Evolutionary conservation across 345 rosid species (phyloP), one percentile per base, ranked within the genome.

Genomic region (Citrus unshiu): DNA sequence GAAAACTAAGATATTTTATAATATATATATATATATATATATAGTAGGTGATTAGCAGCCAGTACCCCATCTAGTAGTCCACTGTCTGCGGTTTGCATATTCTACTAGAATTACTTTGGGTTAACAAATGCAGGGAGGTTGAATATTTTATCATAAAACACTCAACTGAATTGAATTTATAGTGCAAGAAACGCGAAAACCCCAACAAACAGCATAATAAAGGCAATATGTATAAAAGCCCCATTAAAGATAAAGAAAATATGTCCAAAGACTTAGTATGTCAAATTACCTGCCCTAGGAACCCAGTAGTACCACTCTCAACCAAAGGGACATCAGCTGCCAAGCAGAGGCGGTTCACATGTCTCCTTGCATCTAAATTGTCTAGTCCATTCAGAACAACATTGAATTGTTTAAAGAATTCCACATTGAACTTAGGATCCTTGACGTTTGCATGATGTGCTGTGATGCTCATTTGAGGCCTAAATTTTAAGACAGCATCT

Each of bases 261-360:
- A 43, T 51, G 32, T 49, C 72, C 5, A 60, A 75, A 51, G 60
- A 70, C 49, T 19, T 5, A 54, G 24, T 62, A 65, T 35, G 54
- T 37, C 9, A 34, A 43, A 79, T 81, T 78, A 95, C 99, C 98
- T 97, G 99, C 85, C 99, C 99, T 32, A 97, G 83, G 90, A 97
- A 97, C 62, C 99, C 98, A 49, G 98, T 94, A 66, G 99, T 93
- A 80, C 99, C 99, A 86, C 99, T 97, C 85, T 97, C 99, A 71
- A 97, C 95, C 83, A 97, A 85, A 80, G 99, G 97, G 77, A 97
- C 92, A 82, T 90, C 96, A 72, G 98, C 98, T 24, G 98, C 98
- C 87, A 94, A 89, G 83, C 98, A 94, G 81, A 96, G 93, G n/a
- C 99, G 98, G 81, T 96, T 96, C 56, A 94, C 99, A 87, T 96